phyloP scores from a whole-genome alignment of 208 protist species.

The Sergeia podlipaevii region DNA sequence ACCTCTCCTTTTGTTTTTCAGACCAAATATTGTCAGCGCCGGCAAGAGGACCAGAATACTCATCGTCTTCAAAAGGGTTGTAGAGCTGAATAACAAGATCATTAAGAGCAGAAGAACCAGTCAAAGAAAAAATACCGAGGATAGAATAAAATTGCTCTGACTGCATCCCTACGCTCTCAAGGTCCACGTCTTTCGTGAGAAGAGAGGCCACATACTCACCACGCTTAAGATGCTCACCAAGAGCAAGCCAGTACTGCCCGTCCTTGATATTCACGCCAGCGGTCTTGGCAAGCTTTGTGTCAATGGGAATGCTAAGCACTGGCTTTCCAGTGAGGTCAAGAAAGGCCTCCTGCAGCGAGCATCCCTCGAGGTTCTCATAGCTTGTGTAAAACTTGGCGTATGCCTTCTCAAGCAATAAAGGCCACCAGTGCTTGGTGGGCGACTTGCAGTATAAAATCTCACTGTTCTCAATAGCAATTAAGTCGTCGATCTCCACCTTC shows the following conservation, averaged over 20 bases:
- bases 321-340: conserved; percentile 78
- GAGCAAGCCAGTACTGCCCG: conserved; percentile 41
- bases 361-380: conserved; percentile 74
- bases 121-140: conserved; percentile 55
- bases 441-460: conserved; percentile 42
- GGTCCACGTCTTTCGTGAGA: conserved; percentile 23
- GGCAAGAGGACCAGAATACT: conserved; percentile 58
- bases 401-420: conserved; percentile 87
- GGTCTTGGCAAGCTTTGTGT: conserved; percentile 51
- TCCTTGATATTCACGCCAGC: conserved; percentile 40
- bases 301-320: conserved; percentile 65
- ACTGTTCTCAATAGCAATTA: conserved; percentile 28
- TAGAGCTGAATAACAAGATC: conserved; percentile 62
- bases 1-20: conserved; percentile 27
- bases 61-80: conserved; percentile 62
- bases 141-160: conserved; percentile 63
- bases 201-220: conserved; percentile 58
- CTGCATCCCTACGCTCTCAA: conserved; percentile 54
- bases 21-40: conserved; percentile 44
- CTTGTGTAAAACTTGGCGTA: conserved; percentile 87
- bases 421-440: conserved; percentile 78
- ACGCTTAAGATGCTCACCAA: conserved; percentile 31
- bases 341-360: conserved; percentile 64
- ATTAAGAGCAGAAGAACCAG: conserved; percentile 30
- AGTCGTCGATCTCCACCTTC: conserved; percentile 62